These are phyloP conservation scores for Diaporthe sp. DNA, from an alignment of 2,329 filamentous ascomycete species.

Conservation along the genomic window DNA sequence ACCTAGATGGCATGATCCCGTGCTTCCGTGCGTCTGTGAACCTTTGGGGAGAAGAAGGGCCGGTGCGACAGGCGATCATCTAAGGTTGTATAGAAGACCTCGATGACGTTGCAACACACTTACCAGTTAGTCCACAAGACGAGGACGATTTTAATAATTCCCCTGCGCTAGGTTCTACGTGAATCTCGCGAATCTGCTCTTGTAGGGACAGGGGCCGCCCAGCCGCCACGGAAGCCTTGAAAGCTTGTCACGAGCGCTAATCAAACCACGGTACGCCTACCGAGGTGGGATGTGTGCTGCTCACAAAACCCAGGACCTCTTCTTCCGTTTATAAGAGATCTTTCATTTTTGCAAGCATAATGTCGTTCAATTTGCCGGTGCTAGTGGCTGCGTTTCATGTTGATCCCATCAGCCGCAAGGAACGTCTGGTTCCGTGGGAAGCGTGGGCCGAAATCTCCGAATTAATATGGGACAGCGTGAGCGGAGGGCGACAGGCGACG, in stretches of 20 bases:
- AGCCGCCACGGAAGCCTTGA: not conserved
- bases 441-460: slow-evolving; percentile 27
- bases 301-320: not conserved
- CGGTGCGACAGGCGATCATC: not conserved
- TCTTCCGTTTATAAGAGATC: not conserved
- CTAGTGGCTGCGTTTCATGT: slow-evolving; percentile 16
- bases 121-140: not conserved
- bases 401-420: slow-evolving; percentile 13
- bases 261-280: not conserved
- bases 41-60: not conserved
- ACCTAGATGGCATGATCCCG: no score
- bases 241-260: not conserved
- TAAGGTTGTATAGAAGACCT: not conserved
- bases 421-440: slow-evolving; percentile 27
- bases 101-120: not conserved
- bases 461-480: slow-evolving; percentile 11
- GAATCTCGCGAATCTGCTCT: not conserved
- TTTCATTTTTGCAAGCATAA: not conserved
- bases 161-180: not conserved
- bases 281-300: not conserved
- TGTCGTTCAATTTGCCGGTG: slow-evolving; percentile 2
- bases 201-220: not conserved
- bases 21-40: not conserved
- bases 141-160: no score
- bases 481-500: not conserved